Conservation (phyloP, 768 basidiomycete genomes). For the Dentipellis fragilis region DNA sequence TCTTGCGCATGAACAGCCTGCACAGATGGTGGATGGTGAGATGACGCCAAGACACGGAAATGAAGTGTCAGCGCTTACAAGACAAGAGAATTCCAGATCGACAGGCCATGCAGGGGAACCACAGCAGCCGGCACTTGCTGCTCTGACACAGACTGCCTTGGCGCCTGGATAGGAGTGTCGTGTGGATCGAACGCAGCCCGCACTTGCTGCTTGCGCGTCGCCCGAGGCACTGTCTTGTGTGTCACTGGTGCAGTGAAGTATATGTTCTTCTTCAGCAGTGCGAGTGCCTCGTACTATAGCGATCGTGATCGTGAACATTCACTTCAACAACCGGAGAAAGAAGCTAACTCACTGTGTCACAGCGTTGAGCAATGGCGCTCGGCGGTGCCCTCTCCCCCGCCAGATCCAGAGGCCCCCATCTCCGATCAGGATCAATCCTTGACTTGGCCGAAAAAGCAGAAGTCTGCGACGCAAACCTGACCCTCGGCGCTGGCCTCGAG, state of each 20-base stretch:
- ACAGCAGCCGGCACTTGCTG: slow-evolving; percentile 34
- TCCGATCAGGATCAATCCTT: slow-evolving; percentile 28
- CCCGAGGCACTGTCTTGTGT: slow-evolving; percentile 39
- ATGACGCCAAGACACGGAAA: neutral
- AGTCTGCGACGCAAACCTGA: too few relatives aligned
- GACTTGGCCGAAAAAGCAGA: neutral
- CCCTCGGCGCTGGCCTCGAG: neutral
- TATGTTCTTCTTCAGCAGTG: slow-evolving; percentile 44
- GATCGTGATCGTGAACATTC: neutral
- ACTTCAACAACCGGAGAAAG: neutral
- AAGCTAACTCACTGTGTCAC: slow-evolving; percentile 44
- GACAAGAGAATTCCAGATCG: slow-evolving; percentile 44
- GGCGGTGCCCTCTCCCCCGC: slow-evolving; percentile 62
- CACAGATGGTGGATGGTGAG: neutral
- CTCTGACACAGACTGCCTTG: slow-evolving; percentile 48
- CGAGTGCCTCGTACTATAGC: slow-evolving; percentile 40
- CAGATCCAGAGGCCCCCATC: slow-evolving; percentile 50
- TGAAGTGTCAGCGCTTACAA: slow-evolving; percentile 24
- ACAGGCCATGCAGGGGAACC: slow-evolving; percentile 41
- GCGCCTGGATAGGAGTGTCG: slow-evolving; percentile 35
- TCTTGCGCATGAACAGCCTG: slow-evolving; percentile 36
- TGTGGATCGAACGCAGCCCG: slow-evolving; percentile 40
- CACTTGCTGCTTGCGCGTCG: slow-evolving; percentile 33
- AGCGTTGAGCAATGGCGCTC: slow-evolving; percentile 57
- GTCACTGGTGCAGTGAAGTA: slow-evolving; percentile 47